phyloP scores from a whole-genome alignment of 768 basidiomycete genomes.

The Pisolithus sp. region DNA sequence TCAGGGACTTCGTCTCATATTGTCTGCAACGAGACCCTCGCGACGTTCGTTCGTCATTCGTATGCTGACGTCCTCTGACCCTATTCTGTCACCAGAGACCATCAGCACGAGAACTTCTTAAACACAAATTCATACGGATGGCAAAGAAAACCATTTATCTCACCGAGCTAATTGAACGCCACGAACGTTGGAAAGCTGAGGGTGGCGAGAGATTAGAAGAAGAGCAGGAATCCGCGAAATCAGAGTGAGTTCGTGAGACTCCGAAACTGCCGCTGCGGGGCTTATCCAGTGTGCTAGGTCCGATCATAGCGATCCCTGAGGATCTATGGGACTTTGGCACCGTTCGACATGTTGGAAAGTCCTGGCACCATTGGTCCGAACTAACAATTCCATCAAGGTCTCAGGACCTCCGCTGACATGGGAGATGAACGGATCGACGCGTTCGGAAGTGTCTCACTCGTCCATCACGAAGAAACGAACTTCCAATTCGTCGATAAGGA shows the following conservation, averaged over 20 bases:
- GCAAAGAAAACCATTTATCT: conserved; percentile 93
- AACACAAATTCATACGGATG: conserved; percentile 92
- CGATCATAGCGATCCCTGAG: conserved; percentile 54
- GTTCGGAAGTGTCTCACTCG: conserved; percentile 33
- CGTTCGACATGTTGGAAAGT: conserved; percentile 66
- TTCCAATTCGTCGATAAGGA: conserved; percentile 41
- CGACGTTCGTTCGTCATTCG: conserved; percentile 36
- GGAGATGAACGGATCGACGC: conserved; percentile 61
- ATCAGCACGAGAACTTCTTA: conserved; percentile 88
- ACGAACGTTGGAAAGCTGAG: conserved; percentile 89
- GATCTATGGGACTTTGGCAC: conserved; percentile 99
- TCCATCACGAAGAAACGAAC: conserved; percentile 25
- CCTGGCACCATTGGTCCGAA: conserved; percentile 62
- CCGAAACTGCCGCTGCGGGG: not conserved
- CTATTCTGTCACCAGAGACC: conserved; percentile 59
- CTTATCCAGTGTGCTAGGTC: conserved; percentile 31
- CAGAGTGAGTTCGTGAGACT: conserved; percentile 51
- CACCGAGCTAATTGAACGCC: conserved; percentile 91
- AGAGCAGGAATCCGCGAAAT: conserved; percentile 52
- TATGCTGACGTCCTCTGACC: conserved; percentile 4
- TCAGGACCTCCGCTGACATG: conserved; percentile 71
- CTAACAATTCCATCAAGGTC: conserved; percentile 46
- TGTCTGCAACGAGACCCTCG: conserved; percentile 93
- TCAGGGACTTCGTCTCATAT: conserved; percentile 88
- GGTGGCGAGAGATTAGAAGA: conserved; percentile 74